Evolutionary conservation across 163 green algal genomes (phyloP).

Genomic region (Scenedesmus sp.): DNA sequence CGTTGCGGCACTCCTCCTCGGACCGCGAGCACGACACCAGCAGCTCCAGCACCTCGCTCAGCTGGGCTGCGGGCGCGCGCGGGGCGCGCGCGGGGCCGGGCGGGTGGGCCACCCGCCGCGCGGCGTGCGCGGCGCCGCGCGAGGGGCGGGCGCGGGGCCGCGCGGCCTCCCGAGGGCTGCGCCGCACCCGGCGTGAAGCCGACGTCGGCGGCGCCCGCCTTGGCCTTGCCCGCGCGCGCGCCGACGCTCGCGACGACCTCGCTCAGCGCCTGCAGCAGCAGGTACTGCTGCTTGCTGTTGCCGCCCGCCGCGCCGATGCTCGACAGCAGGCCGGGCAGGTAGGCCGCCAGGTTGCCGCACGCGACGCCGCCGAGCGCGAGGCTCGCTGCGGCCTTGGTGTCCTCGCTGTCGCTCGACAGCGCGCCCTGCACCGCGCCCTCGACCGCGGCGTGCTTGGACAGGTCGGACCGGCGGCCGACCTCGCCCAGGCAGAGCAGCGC

Average conservation of each 20-base stretch:
- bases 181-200: neutral
- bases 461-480: constrained; percentile 79
- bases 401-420: constrained; percentile 71
- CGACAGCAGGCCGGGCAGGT: constrained; percentile 73
- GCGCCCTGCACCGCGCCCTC: constrained; percentile 59
- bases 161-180: too few relatives aligned
- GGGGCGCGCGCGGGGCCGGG: neutral
- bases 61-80: constrained; percentile 3
- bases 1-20: constrained; percentile 87
- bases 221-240: constrained; percentile 10
- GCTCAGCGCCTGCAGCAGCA: constrained; percentile 88
- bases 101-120: too few relatives aligned
- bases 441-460: constrained; percentile 64
- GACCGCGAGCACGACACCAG: constrained; percentile 64
- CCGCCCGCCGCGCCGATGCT: constrained; percentile 54
- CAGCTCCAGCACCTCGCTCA: constrained; percentile 69
- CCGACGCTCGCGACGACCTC: constrained; percentile 66
- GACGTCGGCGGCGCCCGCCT: neutral
- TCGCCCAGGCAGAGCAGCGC: constrained; percentile 89
- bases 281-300: constrained; percentile 86
- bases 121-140: too few relatives aligned
- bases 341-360: constrained; percentile 75
- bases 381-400: constrained; percentile 84
- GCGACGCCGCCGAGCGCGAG: constrained; percentile 86
- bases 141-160: too few relatives aligned